Conservation (phyloP, 352 stramenopile genomes). For the Phytophthora constricta region DNA sequence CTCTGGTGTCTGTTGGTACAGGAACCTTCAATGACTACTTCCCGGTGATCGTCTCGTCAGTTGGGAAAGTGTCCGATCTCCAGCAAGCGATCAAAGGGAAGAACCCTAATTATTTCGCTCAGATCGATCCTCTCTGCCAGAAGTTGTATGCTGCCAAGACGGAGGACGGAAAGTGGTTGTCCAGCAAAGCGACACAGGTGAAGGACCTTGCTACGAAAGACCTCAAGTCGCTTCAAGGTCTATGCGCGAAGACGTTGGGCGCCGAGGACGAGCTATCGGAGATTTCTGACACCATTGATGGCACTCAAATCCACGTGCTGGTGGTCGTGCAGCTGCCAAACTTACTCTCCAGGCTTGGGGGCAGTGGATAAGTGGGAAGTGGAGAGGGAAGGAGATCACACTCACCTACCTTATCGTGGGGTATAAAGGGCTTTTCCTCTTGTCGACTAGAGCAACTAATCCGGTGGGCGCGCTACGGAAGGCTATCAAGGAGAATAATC, state of each 20-base stretch:
- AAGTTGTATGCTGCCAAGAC: background rate
- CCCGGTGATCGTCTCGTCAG: background rate
- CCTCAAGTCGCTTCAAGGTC: background rate
- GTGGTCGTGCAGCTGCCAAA: conserved; percentile 6
- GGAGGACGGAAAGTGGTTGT: background rate
- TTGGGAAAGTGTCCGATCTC: background rate
- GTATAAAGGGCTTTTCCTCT: background rate
- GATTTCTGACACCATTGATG: background rate
- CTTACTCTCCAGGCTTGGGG: background rate
- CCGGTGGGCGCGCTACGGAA: background rate
- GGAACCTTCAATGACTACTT: background rate
- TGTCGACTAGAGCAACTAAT: background rate
- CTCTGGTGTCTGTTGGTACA: background rate
- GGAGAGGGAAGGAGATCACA: background rate
- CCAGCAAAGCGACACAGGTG: background rate
- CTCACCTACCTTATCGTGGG: background rate
- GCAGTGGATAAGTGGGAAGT: background rate
- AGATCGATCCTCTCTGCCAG: background rate
- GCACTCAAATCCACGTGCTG: background rate
- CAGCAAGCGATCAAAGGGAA: background rate
- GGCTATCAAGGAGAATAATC: background rate
- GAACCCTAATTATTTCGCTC: background rate
- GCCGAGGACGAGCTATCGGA: background rate
- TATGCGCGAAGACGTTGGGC: background rate
- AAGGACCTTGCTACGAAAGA: background rate